These are phyloP conservation scores for Benincasa hispida DNA, from an alignment of 306 rosid species.

Conservation along the genomic window DNA sequence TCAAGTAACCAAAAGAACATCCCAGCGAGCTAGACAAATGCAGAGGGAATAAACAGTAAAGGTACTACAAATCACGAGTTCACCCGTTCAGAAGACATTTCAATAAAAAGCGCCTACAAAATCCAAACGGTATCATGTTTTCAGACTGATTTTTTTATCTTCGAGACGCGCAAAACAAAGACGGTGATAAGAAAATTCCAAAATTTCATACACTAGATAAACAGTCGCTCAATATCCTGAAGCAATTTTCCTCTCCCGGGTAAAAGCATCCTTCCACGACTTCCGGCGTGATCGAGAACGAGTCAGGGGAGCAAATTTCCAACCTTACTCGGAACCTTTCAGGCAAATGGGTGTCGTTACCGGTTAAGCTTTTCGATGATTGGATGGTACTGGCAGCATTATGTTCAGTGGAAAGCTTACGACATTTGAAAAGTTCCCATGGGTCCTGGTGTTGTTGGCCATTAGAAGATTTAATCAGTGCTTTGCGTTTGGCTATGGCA, in stretches of 20 bases:
- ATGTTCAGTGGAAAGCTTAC: constrained; percentile 29
- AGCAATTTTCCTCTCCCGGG: constrained; percentile 36
- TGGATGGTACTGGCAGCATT: constrained; percentile 4
- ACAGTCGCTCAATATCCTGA: constrained; percentile 21
- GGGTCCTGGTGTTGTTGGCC: constrained; percentile 16
- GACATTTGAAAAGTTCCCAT: constrained; percentile 67
- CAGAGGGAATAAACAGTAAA: neutral
- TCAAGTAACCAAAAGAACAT: neutral
- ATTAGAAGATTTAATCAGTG: constrained; percentile 26
- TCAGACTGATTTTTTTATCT: neutral
- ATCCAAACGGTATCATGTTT: neutral
- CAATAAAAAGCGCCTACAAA: neutral
- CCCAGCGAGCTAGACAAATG: neutral
- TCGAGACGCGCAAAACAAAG: neutral
- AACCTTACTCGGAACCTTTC: constrained; percentile 48
- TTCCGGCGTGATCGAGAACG: constrained; percentile 49
- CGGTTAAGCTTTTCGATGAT: neutral
- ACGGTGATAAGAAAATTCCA: neutral
- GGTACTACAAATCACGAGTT: neutral
- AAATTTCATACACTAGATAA: constrained; percentile 33
- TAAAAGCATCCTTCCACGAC: constrained; percentile 18
- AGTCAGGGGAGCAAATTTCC: constrained; percentile 64
- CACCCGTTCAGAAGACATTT: neutral
- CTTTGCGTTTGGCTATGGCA: constrained; percentile 70
- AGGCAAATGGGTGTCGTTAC: neutral